phyloP scores from a whole-genome alignment of 2,329 filamentous ascomycete species.

The Lachnum nothofagi region DNA sequence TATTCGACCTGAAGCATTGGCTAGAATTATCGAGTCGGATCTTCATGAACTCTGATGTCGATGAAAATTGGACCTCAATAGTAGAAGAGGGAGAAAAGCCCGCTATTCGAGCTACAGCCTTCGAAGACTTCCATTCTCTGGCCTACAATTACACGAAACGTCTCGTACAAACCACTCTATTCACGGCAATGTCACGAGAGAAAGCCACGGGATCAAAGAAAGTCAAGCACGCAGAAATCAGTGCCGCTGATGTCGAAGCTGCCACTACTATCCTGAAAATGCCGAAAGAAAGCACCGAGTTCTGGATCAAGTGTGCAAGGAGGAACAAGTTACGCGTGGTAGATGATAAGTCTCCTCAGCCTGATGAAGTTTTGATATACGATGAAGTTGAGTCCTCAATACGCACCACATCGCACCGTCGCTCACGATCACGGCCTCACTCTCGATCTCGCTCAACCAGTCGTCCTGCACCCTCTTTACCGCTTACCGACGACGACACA shows the following conservation, averaged over 20 bases:
- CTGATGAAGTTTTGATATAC: conserved; percentile 24
- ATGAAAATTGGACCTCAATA: conserved; percentile 63
- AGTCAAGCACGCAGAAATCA: conserved; percentile 28
- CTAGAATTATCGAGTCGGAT: conserved; percentile 58
- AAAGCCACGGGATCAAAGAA: conserved; percentile 39
- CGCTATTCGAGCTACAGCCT: conserved; percentile 66
- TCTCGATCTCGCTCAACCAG: conserved; percentile 16
- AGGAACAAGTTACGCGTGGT: conserved; percentile 49
- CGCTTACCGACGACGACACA: neutral
- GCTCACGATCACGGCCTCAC: conserved; percentile 5
- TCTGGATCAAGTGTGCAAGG: conserved; percentile 48
- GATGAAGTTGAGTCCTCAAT: conserved; percentile 5
- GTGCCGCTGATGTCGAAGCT: conserved; percentile 40
- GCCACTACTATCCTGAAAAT: conserved; percentile 52
- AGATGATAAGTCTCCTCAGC: conserved; percentile 26
- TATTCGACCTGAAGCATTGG: conserved; percentile 59
- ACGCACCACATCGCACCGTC: neutral
- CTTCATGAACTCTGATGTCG: conserved; percentile 68
- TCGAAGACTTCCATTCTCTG: conserved; percentile 71
- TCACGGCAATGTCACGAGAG: conserved; percentile 65
- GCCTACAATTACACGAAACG: conserved; percentile 63
- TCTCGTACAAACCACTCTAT: conserved; percentile 64
- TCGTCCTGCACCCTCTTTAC: neutral
- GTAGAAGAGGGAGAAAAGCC: conserved; percentile 52
- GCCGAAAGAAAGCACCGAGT: conserved; percentile 40